A percentile compares a stretch with the other conserved stretches of the same genome.
phyloP scores from a whole-genome alignment of 75 land plant species.

The Selaginella moellendorffii region DNA sequence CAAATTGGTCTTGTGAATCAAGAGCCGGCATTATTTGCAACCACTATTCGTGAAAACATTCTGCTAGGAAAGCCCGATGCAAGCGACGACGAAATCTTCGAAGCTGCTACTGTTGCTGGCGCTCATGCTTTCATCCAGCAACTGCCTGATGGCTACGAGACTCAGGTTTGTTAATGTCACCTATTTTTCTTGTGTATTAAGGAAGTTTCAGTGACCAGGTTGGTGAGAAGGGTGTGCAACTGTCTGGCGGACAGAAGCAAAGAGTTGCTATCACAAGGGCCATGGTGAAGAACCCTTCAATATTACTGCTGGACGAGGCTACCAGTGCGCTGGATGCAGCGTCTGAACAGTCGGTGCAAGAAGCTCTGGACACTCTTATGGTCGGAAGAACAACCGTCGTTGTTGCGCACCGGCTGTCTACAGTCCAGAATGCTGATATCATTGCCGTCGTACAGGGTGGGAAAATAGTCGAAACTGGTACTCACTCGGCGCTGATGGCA shows the following conservation, averaged over 20 bases:
- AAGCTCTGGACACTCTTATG: constrained; percentile 50
- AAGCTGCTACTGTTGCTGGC: neutral
- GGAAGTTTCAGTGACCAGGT: neutral
- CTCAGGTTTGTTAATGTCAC: neutral
- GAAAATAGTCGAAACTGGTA: constrained; percentile 37
- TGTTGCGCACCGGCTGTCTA: constrained; percentile 62
- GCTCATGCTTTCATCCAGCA: neutral
- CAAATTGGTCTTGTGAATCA: neutral
- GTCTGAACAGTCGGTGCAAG: constrained; percentile 52
- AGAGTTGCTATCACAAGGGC: neutral
- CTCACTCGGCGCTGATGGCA: constrained; percentile 33
- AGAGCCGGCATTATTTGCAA: constrained; percentile 10
- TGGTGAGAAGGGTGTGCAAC: neutral
- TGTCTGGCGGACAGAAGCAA: constrained; percentile 10
- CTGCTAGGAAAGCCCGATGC: neutral
- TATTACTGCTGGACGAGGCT: neutral
- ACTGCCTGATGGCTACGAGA: neutral
- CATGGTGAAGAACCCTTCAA: neutral
- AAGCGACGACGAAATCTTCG: neutral
- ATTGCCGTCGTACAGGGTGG: constrained; percentile 53
- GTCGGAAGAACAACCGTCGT: constrained; percentile 43
- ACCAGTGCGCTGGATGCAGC: constrained; percentile 63
- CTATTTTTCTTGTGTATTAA: neutral
- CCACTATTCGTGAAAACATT: neutral
- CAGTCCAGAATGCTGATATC: constrained; percentile 37